Evolutionary conservation across 257 asterid species (phyloP).

Genomic region (Anisodus tanguticus): DNA sequence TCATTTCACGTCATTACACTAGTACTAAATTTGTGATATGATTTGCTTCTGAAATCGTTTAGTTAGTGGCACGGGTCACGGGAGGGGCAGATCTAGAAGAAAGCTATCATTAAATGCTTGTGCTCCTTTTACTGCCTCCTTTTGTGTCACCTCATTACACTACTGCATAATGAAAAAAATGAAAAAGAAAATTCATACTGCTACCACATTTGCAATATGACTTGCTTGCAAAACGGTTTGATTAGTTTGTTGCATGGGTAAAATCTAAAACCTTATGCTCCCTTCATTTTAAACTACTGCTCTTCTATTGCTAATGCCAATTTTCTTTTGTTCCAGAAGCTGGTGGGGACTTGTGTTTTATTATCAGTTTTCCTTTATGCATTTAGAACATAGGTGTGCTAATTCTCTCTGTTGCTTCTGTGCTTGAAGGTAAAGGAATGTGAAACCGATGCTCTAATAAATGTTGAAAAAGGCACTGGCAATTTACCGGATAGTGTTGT

Average conservation of each 20-base stretch:
- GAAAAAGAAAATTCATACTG: too few relatives aligned
- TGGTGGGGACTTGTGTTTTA: conserved; percentile 13
- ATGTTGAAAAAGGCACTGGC: conserved; percentile 61
- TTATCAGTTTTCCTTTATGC: neutral
- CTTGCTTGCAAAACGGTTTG: neutral
- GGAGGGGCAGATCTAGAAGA: neutral
- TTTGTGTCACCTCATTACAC: neutral
- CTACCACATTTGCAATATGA: neutral
- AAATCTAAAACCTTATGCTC: conserved; percentile 9
- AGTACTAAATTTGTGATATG: neutral
- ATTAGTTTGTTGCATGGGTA: neutral
- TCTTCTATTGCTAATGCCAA: neutral
- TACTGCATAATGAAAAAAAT: neutral
- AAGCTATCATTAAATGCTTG: neutral
- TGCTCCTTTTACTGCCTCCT: neutral
- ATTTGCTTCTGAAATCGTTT: neutral
- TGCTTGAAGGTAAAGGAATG: conserved; percentile 61
- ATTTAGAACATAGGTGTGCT: neutral
- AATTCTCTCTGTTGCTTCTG: conserved; percentile 9
- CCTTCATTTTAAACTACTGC: conserved; percentile 7
- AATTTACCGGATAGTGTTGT: conserved; percentile 47
- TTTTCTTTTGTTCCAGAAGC: neutral
- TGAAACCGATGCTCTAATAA: conserved; percentile 70
- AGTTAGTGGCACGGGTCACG: neutral
- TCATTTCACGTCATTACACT: conserved; percentile 18